These are phyloP conservation scores for Tetracladium setigerum DNA, from an alignment of 495 filamentous ascomycete species.

Conservation along the genomic window DNA sequence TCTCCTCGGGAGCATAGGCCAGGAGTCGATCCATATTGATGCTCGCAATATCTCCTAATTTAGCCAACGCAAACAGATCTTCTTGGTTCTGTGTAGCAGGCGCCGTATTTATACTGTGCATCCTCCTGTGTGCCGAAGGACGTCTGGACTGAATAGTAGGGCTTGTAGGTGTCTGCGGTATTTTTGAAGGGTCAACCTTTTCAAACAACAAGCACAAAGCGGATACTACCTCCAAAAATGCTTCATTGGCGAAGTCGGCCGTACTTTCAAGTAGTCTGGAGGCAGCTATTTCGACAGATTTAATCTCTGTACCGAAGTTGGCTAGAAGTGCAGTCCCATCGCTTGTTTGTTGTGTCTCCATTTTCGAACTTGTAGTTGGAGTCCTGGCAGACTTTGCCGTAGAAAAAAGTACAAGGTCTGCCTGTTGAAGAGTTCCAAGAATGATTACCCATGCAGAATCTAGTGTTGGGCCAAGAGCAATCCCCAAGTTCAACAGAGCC, in stretches of 20 bases:
- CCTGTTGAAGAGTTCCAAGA: conserved; percentile 83
- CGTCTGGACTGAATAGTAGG: conserved; percentile 23
- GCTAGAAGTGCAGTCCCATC: conserved; percentile 43
- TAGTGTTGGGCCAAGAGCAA: conserved; percentile 84
- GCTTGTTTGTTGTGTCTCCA: conserved; percentile 33
- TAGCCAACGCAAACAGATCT: conserved; percentile 73
- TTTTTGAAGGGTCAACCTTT: conserved; percentile 28
- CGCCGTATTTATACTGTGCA: conserved; percentile 51
- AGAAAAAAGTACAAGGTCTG: conserved; percentile 73
- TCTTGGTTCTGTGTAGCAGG: conserved; percentile 49
- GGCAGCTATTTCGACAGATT: conserved; percentile 84
- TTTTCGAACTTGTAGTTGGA: conserved; percentile 19
- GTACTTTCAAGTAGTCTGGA: conserved; percentile 85
- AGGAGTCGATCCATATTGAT: conserved; percentile 76
- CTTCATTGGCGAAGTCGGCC: conserved; percentile 70
- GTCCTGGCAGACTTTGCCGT: conserved; percentile 40
- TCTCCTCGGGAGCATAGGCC: conserved; percentile 49
- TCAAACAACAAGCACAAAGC: conserved; percentile 64
- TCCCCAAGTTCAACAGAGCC: conserved; percentile 87
- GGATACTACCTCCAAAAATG: conserved; percentile 70
- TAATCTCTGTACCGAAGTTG: conserved; percentile 69
- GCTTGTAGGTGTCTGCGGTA: conserved; percentile 16
- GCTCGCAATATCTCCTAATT: conserved; percentile 65
- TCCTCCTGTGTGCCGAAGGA: conserved; percentile 40
- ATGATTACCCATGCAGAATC: conserved; percentile 82